Evolutionary conservation across 2,329 filamentous ascomycete genomes (phyloP).

Genomic region (Talaromyces sp.): DNA sequence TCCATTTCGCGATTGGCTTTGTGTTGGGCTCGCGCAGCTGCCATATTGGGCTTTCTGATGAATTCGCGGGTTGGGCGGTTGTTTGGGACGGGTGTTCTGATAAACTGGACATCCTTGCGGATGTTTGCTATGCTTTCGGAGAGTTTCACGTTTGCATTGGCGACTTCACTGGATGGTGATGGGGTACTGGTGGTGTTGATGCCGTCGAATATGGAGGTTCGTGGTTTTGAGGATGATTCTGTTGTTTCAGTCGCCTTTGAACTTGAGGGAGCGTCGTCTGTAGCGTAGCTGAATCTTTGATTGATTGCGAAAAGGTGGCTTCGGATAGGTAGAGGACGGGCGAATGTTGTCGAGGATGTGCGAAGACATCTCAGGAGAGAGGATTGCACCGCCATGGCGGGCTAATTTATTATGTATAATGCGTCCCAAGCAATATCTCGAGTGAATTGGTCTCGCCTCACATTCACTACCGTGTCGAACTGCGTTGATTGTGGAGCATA

Average conservation of each 20-base stretch:
- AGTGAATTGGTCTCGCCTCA: conserved; percentile 4
- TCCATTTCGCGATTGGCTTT: neutral
- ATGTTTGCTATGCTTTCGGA: conserved; percentile 2
- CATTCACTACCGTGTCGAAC: neutral
- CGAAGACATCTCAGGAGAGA: conserved; percentile 14
- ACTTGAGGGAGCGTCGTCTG: neutral
- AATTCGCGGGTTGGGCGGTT: neutral
- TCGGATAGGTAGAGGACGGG: neutral
- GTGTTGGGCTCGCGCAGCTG: neutral
- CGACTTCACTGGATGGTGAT: neutral
- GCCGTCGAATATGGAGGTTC: neutral
- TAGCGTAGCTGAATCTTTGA: conserved; percentile 5
- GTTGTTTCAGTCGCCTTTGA: neutral
- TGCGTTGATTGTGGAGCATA: neutral
- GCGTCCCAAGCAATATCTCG: neutral
- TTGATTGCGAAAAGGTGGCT: neutral
- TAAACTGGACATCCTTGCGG: neutral
- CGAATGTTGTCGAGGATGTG: neutral
- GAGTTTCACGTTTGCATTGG: neutral
- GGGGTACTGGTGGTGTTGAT: neutral
- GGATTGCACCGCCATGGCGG: conserved; percentile 14
- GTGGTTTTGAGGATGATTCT: neutral
- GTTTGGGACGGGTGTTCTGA: neutral
- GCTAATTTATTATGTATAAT: neutral
- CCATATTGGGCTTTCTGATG: neutral